Evolutionary conservation across 495 filamentous ascomycete species (phyloP).

Genomic region (Bombardia bombarda): DNA sequence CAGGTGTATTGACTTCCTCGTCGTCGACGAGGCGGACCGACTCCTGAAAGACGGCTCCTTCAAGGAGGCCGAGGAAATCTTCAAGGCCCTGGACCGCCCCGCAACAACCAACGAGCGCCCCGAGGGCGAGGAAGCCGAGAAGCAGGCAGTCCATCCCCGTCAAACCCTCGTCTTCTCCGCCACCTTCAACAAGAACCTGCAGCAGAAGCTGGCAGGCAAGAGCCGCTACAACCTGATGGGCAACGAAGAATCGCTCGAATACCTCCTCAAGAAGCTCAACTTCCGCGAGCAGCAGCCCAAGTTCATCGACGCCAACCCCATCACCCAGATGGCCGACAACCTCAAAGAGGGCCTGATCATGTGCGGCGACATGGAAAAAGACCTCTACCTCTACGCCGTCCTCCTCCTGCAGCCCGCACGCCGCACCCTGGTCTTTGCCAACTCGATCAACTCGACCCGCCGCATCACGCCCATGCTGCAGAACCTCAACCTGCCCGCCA

Average conservation of each 20-base stretch:
- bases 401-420: slow-evolving; percentile 73
- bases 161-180: slow-evolving; percentile 96
- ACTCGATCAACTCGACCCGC: slow-evolving; percentile 88
- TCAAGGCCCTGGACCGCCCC: slow-evolving; percentile 60
- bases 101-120: slow-evolving; percentile 28
- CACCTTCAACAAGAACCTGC: slow-evolving; percentile 83
- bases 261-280: slow-evolving; percentile 81
- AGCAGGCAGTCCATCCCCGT: slow-evolving; percentile 29
- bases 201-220: slow-evolving; percentile 82
- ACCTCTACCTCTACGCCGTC: slow-evolving; percentile 87
- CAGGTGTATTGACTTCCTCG: slow-evolving; percentile 65
- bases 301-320: slow-evolving; percentile 85
- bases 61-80: slow-evolving; percentile 83
- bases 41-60: slow-evolving; percentile 89
- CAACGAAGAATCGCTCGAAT: slow-evolving; percentile 79
- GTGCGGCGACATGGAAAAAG: slow-evolving; percentile 90
- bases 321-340: slow-evolving; percentile 74
- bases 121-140: slow-evolving; percentile 26
- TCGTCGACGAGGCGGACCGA: slow-evolving; percentile 92
- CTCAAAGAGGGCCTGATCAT: slow-evolving; percentile 88
- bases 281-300: slow-evolving; percentile 77
- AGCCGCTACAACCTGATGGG: slow-evolving; percentile 56
- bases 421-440: slow-evolving; percentile 83
- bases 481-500: slow-evolving; percentile 67
- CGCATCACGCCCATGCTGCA: slow-evolving; percentile 80